Conservation (phyloP, 2,329 filamentous ascomycete species). For the Gnomoniopsis sp. region DNA sequence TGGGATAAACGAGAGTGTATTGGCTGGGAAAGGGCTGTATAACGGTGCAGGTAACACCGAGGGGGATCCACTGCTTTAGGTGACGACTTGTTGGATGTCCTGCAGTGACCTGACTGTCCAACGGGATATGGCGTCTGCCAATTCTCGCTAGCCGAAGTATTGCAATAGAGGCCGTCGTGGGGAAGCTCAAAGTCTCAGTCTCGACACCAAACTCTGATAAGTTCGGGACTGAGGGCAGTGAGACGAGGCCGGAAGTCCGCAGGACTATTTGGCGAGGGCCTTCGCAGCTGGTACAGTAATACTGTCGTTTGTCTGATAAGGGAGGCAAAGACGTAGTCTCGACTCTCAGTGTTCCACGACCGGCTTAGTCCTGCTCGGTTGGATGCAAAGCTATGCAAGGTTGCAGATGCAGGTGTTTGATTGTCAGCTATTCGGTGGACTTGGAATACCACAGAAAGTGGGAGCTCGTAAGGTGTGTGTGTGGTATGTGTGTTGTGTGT, state of each 20-base stretch:
- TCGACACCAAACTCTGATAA: conserved; percentile 22
- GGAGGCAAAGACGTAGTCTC: background rate
- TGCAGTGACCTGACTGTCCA: conserved; percentile 22
- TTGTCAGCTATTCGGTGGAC: background rate
- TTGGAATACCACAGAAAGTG: background rate
- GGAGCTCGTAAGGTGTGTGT: background rate
- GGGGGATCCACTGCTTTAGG: conserved; percentile 24
- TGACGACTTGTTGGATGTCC: conserved; percentile 7
- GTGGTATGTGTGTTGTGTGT: too few relatives aligned
- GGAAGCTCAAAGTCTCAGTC: conserved; percentile 32
- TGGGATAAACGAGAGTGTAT: conserved; percentile 18
- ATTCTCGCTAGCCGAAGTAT: conserved; percentile 34
- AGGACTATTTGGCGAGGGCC: conserved; percentile 3
- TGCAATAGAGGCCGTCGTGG: conserved; percentile 35
- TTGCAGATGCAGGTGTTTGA: background rate
- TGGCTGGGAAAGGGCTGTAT: conserved; percentile 13
- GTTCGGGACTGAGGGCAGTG: conserved; percentile 10
- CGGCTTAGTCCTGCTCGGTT: conserved; percentile 1
- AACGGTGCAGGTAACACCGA: conserved; percentile 25
- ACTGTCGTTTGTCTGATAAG: background rate
- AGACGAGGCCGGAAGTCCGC: conserved; percentile 12
- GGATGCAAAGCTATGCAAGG: background rate
- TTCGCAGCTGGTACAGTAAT: background rate
- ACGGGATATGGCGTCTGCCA: conserved; percentile 19
- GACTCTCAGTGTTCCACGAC: conserved; percentile 2